Evolutionary conservation across 306 rosid genomes (phyloP), one percentile per base, ranked within the genome.

Genomic region (Prunus mume): DNA sequence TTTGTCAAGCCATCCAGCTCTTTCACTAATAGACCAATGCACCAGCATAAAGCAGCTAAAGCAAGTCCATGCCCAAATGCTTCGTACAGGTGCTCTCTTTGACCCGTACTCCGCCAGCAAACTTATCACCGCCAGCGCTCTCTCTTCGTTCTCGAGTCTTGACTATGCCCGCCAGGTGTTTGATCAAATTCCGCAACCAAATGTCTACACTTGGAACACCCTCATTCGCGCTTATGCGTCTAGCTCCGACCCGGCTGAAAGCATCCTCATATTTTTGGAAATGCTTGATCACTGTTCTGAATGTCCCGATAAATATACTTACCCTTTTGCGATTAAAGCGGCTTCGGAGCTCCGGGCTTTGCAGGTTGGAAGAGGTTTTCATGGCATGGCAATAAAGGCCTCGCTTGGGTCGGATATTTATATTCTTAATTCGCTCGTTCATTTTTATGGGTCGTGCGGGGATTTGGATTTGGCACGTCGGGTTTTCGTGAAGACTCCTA

Each of bases 151-250:
- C 81, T 84, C 95, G 5, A 76, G 78, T 74, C 88, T 86, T 75
- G 78, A 65, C 10, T 88, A 88, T 78, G 92, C 95, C 65, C 87
- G 64, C 78, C 80, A 67, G 30, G 71, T 87, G 73, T 90, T 90
- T 76, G 82, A 87, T n/a, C 85, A 84, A 87, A 88, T 90, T 75
- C 83, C 84, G 0, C 78, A 72, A 5, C 90, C 95, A 77, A 90
- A 88, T 81, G 88, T 88, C 52, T 90, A 78, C 76, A 76, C 89
- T 71, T 90, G 95, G 95, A 90, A 90, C 82, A 84, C 76, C 28
- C 83, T 87, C 52, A 88, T 90, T 83, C 90, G 90, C 12, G 92
- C 85, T 18, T 84, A 86, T 38, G 91, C 92, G 22, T 90, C 90
- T 41, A 87, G 95, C 81, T 4, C 80, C 6, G 80, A 84, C 76